These are phyloP conservation scores for Carex sylvatica DNA, from an alignment of 202 grass and related monocot species.

Conservation along the genomic window DNA sequence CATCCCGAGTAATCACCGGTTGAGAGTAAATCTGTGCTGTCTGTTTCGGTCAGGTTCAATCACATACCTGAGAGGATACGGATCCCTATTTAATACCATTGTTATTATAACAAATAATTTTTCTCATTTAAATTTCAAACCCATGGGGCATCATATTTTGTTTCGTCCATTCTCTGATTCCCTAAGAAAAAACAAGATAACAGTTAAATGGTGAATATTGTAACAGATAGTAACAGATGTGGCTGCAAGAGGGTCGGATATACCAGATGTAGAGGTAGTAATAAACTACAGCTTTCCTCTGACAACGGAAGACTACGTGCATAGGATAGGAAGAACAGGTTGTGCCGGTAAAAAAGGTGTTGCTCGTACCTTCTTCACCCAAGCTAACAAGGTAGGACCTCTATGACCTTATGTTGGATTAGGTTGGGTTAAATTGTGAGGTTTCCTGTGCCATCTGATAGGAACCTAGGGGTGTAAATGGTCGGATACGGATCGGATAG, in stretches of 20 bases:
- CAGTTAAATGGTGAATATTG: conserved; percentile 3
- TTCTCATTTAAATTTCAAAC: too few relatives aligned
- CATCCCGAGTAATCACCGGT: too few relatives aligned
- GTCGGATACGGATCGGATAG: too few relatives aligned
- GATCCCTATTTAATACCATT: too few relatives aligned
- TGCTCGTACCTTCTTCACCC: conserved; percentile 95
- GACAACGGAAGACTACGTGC: conserved; percentile 95
- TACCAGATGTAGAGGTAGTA: conserved; percentile 95
- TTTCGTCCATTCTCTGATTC: conserved; percentile 4
- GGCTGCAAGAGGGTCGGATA: conserved; percentile 91
- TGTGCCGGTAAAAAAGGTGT: conserved; percentile 95
- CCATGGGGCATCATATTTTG: conserved; percentile 11
- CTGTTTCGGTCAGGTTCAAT: too few relatives aligned
- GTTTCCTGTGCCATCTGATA: neutral
- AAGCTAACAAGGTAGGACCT: conserved; percentile 64
- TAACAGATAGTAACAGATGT: conserved; percentile 96
- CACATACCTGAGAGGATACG: too few relatives aligned
- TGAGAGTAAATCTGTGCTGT: too few relatives aligned
- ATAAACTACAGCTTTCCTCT: conserved; percentile 99
- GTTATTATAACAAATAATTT: too few relatives aligned
- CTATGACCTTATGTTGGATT: neutral
- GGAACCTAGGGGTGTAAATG: too few relatives aligned
- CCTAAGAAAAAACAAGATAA: conserved; percentile 6
- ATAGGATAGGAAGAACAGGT: conserved; percentile 91
- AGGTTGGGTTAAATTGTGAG: neutral